Evolutionary conservation across 139 green algal genomes (phyloP).

Genomic region (Chlorella vulgaris): DNA sequence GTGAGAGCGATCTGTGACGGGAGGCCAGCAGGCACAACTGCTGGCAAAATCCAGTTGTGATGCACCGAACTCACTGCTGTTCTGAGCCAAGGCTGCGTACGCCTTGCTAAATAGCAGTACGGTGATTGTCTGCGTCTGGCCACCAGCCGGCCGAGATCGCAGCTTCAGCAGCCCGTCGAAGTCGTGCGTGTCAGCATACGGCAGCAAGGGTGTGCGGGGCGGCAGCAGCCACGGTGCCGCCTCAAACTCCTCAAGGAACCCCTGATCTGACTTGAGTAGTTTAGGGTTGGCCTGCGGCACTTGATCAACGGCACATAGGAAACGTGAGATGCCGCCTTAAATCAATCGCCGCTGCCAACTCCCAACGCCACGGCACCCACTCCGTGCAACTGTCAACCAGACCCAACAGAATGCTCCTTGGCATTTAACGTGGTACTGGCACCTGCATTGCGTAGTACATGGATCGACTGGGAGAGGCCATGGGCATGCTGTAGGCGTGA

Average conservation of each 20-base stretch:
- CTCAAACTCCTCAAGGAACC: slow-evolving; percentile 8
- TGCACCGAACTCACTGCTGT: slow-evolving; percentile 2
- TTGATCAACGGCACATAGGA: background rate
- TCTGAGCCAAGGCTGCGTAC: background rate
- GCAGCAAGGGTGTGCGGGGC: background rate
- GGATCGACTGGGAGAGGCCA: background rate
- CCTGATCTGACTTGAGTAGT: background rate
- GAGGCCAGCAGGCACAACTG: too few species aligned
- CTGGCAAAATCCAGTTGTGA: background rate
- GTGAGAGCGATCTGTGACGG: too few species aligned
- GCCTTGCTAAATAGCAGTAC: background rate
- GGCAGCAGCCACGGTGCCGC: slow-evolving; percentile 25
- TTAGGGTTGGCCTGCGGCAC: background rate
- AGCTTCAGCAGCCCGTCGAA: background rate
- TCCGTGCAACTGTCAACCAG: too few species aligned
- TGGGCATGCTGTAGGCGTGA: background rate
- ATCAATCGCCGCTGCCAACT: too few species aligned
- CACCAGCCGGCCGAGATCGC: background rate
- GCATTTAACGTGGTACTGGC: too few species aligned
- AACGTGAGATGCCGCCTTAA: background rate
- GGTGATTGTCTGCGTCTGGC: background rate
- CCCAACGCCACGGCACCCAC: too few species aligned
- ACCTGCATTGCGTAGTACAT: slow-evolving; percentile 2
- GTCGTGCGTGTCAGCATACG: background rate
- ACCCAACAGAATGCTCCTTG: too few species aligned